Evolutionary conservation across 2,329 filamentous ascomycete species (phyloP).

Genomic region (Camillea tinctor): DNA sequence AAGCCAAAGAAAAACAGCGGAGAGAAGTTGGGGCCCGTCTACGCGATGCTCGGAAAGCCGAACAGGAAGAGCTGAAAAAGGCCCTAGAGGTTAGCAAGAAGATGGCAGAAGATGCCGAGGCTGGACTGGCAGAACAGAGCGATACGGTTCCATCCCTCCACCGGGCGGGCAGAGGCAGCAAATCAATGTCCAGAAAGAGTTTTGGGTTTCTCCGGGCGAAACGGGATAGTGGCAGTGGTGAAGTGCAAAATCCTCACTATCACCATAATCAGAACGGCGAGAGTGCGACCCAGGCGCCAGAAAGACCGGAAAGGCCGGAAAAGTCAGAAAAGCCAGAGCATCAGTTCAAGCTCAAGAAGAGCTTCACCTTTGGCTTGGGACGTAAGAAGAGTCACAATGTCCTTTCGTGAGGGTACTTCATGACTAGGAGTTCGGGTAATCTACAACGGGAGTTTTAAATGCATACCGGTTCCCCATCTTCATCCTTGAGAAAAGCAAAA

Average conservation of each 20-base stretch:
- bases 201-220: constrained; percentile 60
- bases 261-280: constrained; percentile 28
- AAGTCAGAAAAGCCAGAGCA: constrained; percentile 38
- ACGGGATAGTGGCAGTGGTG: constrained; percentile 35
- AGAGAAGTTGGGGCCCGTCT: constrained; percentile 36
- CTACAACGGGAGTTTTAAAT: neutral
- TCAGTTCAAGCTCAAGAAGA: constrained; percentile 54
- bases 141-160: constrained; percentile 45
- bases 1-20: constrained; percentile 44
- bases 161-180: constrained; percentile 69
- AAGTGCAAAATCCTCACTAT: constrained; percentile 29
- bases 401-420: constrained; percentile 27
- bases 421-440: neutral
- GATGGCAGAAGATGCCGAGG: constrained; percentile 55
- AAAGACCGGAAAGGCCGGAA: constrained; percentile 39
- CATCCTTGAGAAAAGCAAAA: neutral
- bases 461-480: neutral
- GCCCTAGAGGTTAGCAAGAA: constrained; percentile 55
- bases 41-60: constrained; percentile 41
- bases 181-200: constrained; percentile 76
- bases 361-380: constrained; percentile 66
- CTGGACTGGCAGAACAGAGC: constrained; percentile 55
- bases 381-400: constrained; percentile 67
- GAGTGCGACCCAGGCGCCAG: constrained; percentile 33
- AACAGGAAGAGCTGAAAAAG: constrained; percentile 58